Conservation (phyloP, 768 basidiomycete species). For the Clitopilus passeckerianus region DNA sequence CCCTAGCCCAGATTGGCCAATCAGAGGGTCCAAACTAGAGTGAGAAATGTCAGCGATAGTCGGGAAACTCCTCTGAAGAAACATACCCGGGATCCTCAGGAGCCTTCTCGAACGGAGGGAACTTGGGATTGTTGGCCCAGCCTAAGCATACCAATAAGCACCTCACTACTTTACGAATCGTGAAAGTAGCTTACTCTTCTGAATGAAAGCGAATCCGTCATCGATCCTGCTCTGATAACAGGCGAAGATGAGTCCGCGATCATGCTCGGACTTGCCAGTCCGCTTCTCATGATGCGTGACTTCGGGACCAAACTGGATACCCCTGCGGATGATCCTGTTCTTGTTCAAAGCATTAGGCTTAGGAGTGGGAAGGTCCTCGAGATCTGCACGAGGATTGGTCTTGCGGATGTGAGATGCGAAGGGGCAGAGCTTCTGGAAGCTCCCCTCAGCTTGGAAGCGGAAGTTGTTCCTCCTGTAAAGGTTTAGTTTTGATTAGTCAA, state of each 20-base stretch:
- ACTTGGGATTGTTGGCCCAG: slow-evolving; percentile 32
- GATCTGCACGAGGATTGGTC: slow-evolving; percentile 40
- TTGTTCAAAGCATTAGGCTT: slow-evolving; percentile 16
- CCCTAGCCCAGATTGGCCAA: slow-evolving; percentile 25
- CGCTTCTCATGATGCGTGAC: slow-evolving; percentile 31
- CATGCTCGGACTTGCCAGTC: slow-evolving; percentile 32
- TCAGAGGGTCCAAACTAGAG: slow-evolving; percentile 43
- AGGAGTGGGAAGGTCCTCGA: slow-evolving; percentile 16
- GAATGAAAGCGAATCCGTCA: slow-evolving; percentile 37
- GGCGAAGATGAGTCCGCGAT: slow-evolving; percentile 44
- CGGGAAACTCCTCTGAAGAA: background rate
- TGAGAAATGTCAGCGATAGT: slow-evolving; percentile 1
- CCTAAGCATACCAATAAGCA: slow-evolving; percentile 12
- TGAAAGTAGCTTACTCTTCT: slow-evolving; percentile 24
- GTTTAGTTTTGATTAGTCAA: too few relatives aligned
- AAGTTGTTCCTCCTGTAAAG: slow-evolving; percentile 45
- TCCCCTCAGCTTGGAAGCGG: slow-evolving; percentile 27
- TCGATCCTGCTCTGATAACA: slow-evolving; percentile 36
- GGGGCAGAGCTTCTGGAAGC: slow-evolving; percentile 35
- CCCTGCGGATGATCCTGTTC: slow-evolving; percentile 40
- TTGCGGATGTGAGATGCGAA: slow-evolving; percentile 46
- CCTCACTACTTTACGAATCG: background rate
- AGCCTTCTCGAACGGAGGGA: slow-evolving; percentile 25
- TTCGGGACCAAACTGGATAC: slow-evolving; percentile 50
- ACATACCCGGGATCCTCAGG: slow-evolving; percentile 26